A percentile compares a stretch with the other conserved stretches of the same genome.
These are phyloP conservation scores for Epichloe sibirici DNA, from an alignment of 2,329 filamentous ascomycete genomes.

Conservation along the genomic window DNA sequence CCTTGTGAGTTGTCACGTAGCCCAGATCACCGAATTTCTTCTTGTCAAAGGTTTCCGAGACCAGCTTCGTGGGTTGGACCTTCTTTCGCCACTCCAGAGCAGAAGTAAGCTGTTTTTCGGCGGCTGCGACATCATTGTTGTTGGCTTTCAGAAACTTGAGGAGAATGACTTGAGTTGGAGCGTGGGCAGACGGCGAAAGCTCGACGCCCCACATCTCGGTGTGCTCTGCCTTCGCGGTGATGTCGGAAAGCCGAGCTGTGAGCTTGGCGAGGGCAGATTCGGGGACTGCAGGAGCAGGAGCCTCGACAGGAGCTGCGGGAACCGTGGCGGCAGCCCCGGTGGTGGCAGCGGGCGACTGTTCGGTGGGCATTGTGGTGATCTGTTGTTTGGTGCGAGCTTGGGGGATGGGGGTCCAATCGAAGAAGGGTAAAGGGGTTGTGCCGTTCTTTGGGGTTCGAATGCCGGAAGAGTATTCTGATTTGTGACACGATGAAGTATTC, in stretches of 20 bases:
- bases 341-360: slow-evolving; percentile 12
- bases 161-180: slow-evolving; percentile 71
- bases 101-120: slow-evolving; percentile 64
- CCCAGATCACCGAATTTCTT: slow-evolving; percentile 67
- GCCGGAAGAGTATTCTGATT: too few species aligned
- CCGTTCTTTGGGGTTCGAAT: neutral
- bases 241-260: slow-evolving; percentile 42
- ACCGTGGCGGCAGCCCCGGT: slow-evolving; percentile 10
- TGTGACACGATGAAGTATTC: too few species aligned
- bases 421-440: neutral
- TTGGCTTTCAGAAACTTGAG: slow-evolving; percentile 94
- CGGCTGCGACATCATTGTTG: slow-evolving; percentile 58
- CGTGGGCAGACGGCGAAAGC: slow-evolving; percentile 41
- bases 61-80: slow-evolving; percentile 56
- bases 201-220: slow-evolving; percentile 79
- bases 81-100: slow-evolving; percentile 76
- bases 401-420: neutral
- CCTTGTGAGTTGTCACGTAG: slow-evolving; percentile 62
- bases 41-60: slow-evolving; percentile 50
- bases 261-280: slow-evolving; percentile 39
- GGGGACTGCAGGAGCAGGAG: slow-evolving; percentile 3
- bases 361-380: slow-evolving; percentile 11
- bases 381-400: neutral
- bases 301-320: slow-evolving; percentile 7
- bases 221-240: slow-evolving; percentile 47